Evolutionary conservation across 306 rosid species (phyloP), one percentile per base, ranked within the genome.

Genomic region (Cicer cuneatum): DNA sequence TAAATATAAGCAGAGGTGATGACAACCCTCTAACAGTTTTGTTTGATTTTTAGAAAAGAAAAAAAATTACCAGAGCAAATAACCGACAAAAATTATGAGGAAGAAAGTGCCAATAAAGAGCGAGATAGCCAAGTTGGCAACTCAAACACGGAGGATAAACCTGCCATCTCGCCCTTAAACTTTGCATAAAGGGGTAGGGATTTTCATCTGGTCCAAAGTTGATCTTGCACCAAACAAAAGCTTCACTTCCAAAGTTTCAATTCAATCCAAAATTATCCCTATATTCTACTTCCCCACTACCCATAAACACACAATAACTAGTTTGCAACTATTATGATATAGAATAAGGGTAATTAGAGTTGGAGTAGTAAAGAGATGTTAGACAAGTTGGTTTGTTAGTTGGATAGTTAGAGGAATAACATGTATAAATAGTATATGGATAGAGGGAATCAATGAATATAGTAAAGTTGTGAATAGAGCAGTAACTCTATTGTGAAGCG

Each of bases 71-170:
- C 33, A 24, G 33, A 24, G 33, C 33, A 24, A 24, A 24, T 24
- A 24, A 24, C 33, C 33, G 3, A 24, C 33, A 24, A 24, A 24
- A 24, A 24, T 2, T 24, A 24, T 24, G 33, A 24, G 33, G 33
- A 24, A 24, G 33, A 24, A 65, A 53, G 38, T 8, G 66, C 14
- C 66, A 73, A 64, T 10, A 35, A 47, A 72, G 75, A 16, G 68
- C 13, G 63, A 52, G 51, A 63, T 16, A 18, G 42, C 12, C 69
- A 72, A 72, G 66, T 15, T 33, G 14, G 54, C 49, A 71, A 71
- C 37, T 78, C 37, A 58, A 16, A 37, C 63, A 37, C 40, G 64
- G 18, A 53, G 47, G 54, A 41, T 15, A 42, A 76, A 76, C 24
- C 69, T 24, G 15, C 45, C 5, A 64, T 19, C 56, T 39, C 64